These are phyloP conservation scores for Colletotrichum cordylinicola DNA, from an alignment of 2,329 filamentous ascomycete species.

Conservation along the genomic window DNA sequence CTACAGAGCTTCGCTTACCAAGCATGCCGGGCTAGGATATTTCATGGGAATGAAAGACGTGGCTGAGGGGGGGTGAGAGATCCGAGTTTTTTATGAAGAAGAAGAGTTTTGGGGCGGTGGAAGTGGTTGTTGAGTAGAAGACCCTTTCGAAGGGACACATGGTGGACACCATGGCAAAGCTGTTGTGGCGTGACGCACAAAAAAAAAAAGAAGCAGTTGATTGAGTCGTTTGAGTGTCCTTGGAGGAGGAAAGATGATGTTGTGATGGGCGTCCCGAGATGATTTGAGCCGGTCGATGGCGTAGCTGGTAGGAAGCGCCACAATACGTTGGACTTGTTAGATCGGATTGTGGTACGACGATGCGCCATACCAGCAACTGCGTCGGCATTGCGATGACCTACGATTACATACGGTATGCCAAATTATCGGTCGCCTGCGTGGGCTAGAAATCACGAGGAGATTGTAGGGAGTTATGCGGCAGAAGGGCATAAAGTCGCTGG, in stretches of 20 bases:
- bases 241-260: conserved; percentile 9
- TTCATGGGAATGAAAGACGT: conserved; percentile 4
- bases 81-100: conserved; percentile 21
- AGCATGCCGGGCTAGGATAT: background rate
- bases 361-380: background rate
- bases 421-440: background rate
- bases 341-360: background rate
- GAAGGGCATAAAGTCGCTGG: background rate
- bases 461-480: background rate
- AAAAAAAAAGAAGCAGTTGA: conserved; percentile 15
- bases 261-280: conserved; percentile 12
- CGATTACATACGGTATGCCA: background rate
- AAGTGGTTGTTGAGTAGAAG: conserved; percentile 26
- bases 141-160: conserved; percentile 19
- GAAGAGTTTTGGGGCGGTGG: conserved; percentile 24
- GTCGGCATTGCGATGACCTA: background rate
- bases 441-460: background rate
- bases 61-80: conserved; percentile 14
- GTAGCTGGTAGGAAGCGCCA: background rate
- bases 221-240: conserved; percentile 10
- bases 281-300: conserved; percentile 6
- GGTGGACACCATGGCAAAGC: conserved; percentile 22
- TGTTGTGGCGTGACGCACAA: conserved; percentile 24
- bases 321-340: background rate
- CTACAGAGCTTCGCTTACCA: background rate